Evolutionary conservation across 2,329 filamentous ascomycete species (phyloP).

Genomic region (Cercospora zeae-maydis): DNA sequence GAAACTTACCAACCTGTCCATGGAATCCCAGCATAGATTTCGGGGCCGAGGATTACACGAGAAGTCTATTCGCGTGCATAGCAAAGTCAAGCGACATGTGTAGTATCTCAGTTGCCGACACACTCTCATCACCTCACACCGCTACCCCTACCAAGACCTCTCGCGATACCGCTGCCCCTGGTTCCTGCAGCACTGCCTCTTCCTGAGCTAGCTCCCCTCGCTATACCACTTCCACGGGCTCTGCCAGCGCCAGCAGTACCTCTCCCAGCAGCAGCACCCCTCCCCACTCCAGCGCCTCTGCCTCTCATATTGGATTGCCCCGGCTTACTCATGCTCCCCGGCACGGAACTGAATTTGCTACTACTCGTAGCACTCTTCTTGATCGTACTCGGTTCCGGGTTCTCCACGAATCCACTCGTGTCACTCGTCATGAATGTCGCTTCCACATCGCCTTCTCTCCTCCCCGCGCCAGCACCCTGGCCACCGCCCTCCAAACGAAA

Average conservation of each 20-base stretch:
- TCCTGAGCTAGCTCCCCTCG: constrained; percentile 23
- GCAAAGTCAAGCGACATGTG: neutral
- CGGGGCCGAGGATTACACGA: too few species aligned
- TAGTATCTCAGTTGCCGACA: neutral
- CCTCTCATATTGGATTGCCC: constrained; percentile 31
- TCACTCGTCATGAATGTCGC: constrained; percentile 92
- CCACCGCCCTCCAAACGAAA: constrained; percentile 20
- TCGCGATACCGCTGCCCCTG: constrained; percentile 29
- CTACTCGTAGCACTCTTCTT: constrained; percentile 40
- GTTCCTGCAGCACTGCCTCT: constrained; percentile 29
- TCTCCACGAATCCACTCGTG: constrained; percentile 86
- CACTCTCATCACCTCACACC: constrained; percentile 25
- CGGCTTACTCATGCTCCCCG: constrained; percentile 18
- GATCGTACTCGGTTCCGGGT: constrained; percentile 50
- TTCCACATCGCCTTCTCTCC: constrained; percentile 53
- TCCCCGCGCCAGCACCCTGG: constrained; percentile 11
- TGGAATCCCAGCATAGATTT: too few species aligned
- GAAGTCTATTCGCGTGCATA: too few species aligned
- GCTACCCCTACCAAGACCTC: constrained; percentile 35
- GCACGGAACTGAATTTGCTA: constrained; percentile 24
- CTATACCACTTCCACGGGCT: constrained; percentile 35
- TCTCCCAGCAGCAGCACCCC: neutral
- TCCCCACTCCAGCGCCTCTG: constrained; percentile 22
- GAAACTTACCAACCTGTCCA: too few species aligned
- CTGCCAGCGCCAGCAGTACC: constrained; percentile 23